A percentile compares a stretch with the other conserved stretches of the same genome.
Conservation (phyloP, 148 eudicot species). For the Chenopodium quinoa region DNA sequence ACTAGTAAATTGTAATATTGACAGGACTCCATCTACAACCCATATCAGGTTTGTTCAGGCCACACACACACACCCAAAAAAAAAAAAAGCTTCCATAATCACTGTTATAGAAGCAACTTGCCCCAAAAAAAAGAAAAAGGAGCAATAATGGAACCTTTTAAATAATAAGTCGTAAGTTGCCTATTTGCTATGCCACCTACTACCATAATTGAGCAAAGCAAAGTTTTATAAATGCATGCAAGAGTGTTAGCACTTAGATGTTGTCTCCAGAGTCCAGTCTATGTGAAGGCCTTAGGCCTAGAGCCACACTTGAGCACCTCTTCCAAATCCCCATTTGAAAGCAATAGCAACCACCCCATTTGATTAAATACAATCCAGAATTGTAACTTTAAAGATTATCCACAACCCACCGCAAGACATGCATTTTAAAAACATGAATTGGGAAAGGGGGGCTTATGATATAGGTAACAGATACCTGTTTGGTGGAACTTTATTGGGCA, state of each 20-base stretch:
- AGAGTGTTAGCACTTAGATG: not conserved
- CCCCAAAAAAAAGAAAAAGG: not conserved
- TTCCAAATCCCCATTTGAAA: not conserved
- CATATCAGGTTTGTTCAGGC: not conserved
- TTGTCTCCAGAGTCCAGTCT: not conserved
- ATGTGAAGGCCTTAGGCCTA: not conserved
- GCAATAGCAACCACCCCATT: not conserved
- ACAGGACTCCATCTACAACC: not conserved
- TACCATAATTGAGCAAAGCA: not conserved
- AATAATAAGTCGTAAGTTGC: not conserved
- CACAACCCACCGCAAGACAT: conserved; percentile 1
- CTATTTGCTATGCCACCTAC: not conserved
- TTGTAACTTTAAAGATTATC: not conserved
- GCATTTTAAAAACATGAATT: not conserved
- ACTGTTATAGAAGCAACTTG: not conserved
- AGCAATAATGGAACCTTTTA: not conserved
- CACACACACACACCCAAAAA: not conserved
- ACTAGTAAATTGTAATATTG: not conserved
- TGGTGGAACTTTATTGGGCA: conserved; percentile 97
- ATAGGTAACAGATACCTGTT: conserved; percentile 56
- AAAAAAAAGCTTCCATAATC: not conserved
- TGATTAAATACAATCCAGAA: too few relatives aligned
- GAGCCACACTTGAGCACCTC: not conserved
- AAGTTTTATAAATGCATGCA: not conserved
- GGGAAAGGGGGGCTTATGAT: not conserved